A percentile compares a stretch with the other conserved stretches of the same genome.
Conservation (phyloP, 2,329 filamentous ascomycete species). For the Beauveria caledonica region DNA sequence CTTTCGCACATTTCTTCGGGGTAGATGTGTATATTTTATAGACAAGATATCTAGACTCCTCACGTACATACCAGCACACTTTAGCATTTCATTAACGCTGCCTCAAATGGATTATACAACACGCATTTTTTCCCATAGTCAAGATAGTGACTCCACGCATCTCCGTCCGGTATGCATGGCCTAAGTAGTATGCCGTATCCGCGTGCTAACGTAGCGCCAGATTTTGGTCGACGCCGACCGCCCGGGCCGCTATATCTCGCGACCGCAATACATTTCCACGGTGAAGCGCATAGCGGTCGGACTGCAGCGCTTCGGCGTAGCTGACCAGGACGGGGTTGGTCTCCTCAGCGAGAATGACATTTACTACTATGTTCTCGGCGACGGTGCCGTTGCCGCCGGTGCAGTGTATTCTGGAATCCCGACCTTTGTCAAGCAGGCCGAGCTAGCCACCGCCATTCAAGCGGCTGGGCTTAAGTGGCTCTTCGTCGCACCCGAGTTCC, state of each 20-base stretch:
- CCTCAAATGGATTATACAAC: not conserved
- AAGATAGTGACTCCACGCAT: not conserved
- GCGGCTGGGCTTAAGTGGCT: constrained; percentile 1
- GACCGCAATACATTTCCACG: not conserved
- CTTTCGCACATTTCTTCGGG: not conserved
- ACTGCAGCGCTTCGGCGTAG: not conserved
- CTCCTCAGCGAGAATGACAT: constrained; percentile 8
- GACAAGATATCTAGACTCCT: too few species aligned
- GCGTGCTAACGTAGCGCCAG: not conserved
- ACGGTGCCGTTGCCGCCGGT: constrained; percentile 1
- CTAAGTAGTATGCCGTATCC: not conserved
- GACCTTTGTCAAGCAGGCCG: constrained; percentile 9
- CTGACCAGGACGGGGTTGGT: constrained; percentile 3
- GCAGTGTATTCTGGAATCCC: constrained; percentile 1
- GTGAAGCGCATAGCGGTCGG: constrained; percentile 6
- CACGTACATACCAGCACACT: too few species aligned
- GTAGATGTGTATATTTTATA: too few species aligned
- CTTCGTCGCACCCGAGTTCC: constrained; percentile 3
- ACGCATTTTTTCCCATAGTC: not conserved
- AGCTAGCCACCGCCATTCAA: constrained; percentile 4
- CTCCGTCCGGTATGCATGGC: not conserved
- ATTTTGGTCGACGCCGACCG: constrained; percentile 1
- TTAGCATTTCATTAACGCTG: too few species aligned
- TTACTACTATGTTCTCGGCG: constrained; percentile 7
- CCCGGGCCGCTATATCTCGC: not conserved